These are phyloP conservation scores for Sapria himalayana DNA, from an alignment of 345 rosid species.

Conservation along the genomic window DNA sequence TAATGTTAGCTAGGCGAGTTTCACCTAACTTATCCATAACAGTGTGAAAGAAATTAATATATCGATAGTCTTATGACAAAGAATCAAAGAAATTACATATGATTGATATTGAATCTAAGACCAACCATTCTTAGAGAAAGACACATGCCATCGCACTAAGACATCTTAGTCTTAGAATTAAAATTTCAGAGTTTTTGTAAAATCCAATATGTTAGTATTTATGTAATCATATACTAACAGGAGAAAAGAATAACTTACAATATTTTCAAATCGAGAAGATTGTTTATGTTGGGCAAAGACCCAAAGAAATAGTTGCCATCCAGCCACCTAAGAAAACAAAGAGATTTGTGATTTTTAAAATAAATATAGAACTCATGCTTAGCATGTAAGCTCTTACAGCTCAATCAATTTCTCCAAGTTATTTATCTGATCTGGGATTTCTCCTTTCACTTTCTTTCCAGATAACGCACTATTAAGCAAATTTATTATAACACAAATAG, in stretches of 20 bases:
- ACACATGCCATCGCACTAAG: too few relatives aligned
- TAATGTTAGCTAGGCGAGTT: too few relatives aligned
- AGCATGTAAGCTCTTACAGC: slow-evolving; percentile 31
- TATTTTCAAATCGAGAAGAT: slow-evolving; percentile 44
- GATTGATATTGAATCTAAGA: too few relatives aligned
- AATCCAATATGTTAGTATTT: too few relatives aligned
- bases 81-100: too few relatives aligned
- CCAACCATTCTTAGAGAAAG: too few relatives aligned
- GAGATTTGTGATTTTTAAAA: background rate
- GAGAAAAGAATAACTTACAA: slow-evolving; percentile 37
- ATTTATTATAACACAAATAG: slow-evolving; percentile 6
- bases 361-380: background rate
- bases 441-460: slow-evolving; percentile 43
- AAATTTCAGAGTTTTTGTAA: too few relatives aligned
- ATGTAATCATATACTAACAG: too few relatives aligned
- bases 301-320: slow-evolving; percentile 55
- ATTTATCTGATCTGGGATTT: slow-evolving; percentile 40
- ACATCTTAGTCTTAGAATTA: too few relatives aligned
- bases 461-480: slow-evolving; percentile 41
- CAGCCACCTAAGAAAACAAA: slow-evolving; percentile 47
- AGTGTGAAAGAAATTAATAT: too few relatives aligned
- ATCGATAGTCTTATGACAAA: too few relatives aligned
- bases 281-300: slow-evolving; percentile 56
- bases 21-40: too few relatives aligned
- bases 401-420: slow-evolving; percentile 49